These are phyloP conservation scores for Hypoxylon sp. DNA, from an alignment of 2,329 filamentous ascomycete species.

Conservation along the genomic window DNA sequence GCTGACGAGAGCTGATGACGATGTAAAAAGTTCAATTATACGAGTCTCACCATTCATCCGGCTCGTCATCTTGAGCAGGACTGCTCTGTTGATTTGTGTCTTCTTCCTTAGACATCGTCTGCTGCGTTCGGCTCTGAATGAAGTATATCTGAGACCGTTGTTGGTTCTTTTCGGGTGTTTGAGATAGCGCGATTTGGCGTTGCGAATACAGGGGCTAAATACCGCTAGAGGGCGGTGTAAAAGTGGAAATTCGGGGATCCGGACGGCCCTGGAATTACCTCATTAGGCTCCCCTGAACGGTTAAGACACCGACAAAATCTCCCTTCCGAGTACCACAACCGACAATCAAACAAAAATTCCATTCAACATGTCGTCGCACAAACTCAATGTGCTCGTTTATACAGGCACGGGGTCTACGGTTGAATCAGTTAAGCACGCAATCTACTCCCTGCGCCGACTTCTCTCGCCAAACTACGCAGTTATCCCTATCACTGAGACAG, in stretches of 20 bases:
- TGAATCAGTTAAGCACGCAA: constrained; percentile 90
- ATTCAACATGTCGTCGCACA: constrained; percentile 72
- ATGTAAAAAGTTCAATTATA: background rate
- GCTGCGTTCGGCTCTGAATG: background rate
- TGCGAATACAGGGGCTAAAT: constrained; percentile 32
- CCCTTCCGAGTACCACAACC: constrained; percentile 6
- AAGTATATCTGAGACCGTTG: background rate
- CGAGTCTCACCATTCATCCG: constrained; percentile 87
- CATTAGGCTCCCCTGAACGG: constrained; percentile 17
- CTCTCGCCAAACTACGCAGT: constrained; percentile 94
- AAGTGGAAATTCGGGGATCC: constrained; percentile 36
- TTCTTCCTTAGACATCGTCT: constrained; percentile 71
- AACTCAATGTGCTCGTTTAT: constrained; percentile 94
- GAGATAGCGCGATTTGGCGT: constrained; percentile 26
- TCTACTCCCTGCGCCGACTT: constrained; percentile 87
- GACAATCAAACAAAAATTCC: background rate
- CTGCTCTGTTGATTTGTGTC: constrained; percentile 59
- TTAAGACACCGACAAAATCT: constrained; percentile 17
- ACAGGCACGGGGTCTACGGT: constrained; percentile 90
- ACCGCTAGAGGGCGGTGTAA: constrained; percentile 37
- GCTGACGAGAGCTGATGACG: constrained; percentile 18
- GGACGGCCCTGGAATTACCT: constrained; percentile 31
- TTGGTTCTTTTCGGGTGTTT: constrained; percentile 21
- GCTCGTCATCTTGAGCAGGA: constrained; percentile 76
- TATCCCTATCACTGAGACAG: constrained; percentile 82